These are phyloP conservation scores for Cladosporium oxysporum DNA, from an alignment of 2,329 filamentous ascomycete species.

Conservation along the genomic window DNA sequence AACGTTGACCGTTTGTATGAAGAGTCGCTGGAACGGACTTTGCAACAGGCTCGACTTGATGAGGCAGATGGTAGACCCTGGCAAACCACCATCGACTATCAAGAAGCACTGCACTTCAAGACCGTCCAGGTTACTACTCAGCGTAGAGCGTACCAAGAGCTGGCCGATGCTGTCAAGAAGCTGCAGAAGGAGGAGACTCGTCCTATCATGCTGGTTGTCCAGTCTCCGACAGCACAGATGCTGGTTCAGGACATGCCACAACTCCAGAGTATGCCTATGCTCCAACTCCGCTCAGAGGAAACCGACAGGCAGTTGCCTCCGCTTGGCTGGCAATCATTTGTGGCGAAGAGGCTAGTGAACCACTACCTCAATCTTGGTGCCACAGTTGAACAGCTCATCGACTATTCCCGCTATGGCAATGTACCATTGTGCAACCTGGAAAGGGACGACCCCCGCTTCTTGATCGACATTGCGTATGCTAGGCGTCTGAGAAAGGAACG, in stretches of 20 bases:
- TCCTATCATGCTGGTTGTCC: conserved; percentile 82
- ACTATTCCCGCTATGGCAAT: conserved; percentile 87
- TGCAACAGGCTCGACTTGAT: conserved; percentile 54
- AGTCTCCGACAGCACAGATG: conserved; percentile 80
- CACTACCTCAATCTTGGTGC: conserved; percentile 92
- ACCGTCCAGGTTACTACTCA: conserved; percentile 84
- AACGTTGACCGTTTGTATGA: conserved; percentile 88
- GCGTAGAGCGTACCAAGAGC: conserved; percentile 83
- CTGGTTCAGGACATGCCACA: conserved; percentile 83
- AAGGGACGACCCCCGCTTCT: conserved; percentile 86
- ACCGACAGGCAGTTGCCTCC: conserved; percentile 86
- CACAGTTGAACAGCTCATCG: conserved; percentile 86
- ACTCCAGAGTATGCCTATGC: conserved; percentile 78
- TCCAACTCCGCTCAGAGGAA: conserved; percentile 78
- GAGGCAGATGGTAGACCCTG: conserved; percentile 70
- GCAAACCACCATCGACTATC: conserved; percentile 83
- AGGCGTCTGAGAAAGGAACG: conserved; percentile 85
- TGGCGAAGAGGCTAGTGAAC: conserved; percentile 80
- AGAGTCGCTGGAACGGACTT: conserved; percentile 59
- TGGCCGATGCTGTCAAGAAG: conserved; percentile 86
- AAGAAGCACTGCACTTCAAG: conserved; percentile 82
- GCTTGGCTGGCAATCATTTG: conserved; percentile 88
- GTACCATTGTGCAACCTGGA: conserved; percentile 95
- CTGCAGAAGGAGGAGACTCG: conserved; percentile 80
- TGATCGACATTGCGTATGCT: conserved; percentile 96